Evolutionary conservation across 2,329 filamentous ascomycete genomes (phyloP).

Genomic region (Aschersonia sp.): DNA sequence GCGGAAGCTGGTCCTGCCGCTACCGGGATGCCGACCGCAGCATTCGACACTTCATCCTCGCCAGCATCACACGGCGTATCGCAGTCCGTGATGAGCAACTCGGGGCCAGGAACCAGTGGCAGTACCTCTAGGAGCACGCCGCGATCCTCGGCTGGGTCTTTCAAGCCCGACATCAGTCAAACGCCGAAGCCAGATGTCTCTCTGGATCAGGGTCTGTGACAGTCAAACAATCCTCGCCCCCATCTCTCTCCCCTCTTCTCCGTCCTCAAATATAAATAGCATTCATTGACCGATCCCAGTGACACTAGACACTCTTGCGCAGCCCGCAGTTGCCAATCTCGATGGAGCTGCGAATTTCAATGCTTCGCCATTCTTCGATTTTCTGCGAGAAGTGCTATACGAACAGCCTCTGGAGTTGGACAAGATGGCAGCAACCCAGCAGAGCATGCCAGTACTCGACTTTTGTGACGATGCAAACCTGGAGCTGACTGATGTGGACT

Average conservation of each 20-base stretch:
- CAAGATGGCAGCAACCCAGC: slow-evolving; percentile 19
- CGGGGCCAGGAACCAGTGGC: slow-evolving; percentile 7
- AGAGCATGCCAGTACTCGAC: slow-evolving; percentile 30
- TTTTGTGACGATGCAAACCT: slow-evolving; percentile 34
- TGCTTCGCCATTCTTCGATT: slow-evolving; percentile 31
- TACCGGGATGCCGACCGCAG: background rate
- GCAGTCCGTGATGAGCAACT: slow-evolving; percentile 1
- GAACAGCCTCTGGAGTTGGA: slow-evolving; percentile 24
- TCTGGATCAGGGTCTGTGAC: slow-evolving; percentile 10
- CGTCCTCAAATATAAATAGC: no score
- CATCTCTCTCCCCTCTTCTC: no score
- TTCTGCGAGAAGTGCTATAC: slow-evolving; percentile 35
- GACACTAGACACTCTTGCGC: background rate
- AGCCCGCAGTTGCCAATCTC: background rate
- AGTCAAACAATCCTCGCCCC: background rate
- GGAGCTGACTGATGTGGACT: slow-evolving; percentile 37
- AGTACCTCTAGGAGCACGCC: slow-evolving; percentile 12
- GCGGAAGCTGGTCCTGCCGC: slow-evolving; percentile 5
- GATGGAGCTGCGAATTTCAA: slow-evolving; percentile 13
- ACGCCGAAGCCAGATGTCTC: slow-evolving; percentile 19
- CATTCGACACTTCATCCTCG: slow-evolving; percentile 7
- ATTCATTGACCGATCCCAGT: background rate
- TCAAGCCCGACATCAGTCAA: slow-evolving; percentile 18
- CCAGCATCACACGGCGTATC: slow-evolving; percentile 10
- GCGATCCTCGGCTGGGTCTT: slow-evolving; percentile 9